Evolutionary conservation across 2,329 filamentous ascomycete species (phyloP), one percentile per base, ranked within the genome.

Genomic region (Trichoderma afroharzianum): DNA sequence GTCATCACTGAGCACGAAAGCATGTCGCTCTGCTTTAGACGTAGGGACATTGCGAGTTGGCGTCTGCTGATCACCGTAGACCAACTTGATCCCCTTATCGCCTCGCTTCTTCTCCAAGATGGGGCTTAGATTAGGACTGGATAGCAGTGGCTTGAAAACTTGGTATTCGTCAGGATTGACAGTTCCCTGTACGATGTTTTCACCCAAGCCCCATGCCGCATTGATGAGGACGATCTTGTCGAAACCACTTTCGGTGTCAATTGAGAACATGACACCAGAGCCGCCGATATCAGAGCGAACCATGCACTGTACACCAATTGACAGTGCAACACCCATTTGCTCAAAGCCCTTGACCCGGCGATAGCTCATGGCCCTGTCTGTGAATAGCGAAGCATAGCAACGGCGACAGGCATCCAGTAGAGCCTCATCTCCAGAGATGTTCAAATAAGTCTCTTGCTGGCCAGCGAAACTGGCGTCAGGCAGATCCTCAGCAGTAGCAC

Each of bases 181-280:
- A 0, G 78, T 76, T 4, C 81, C 81, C 71, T 81, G 80, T 2
- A 82, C 80, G 7, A 82, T 73, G 55, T 81, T 82, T 73, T 82
- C 81, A 6, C 81, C 81, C 9, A 83, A 77, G 2, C 80, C 81
- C 81, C 80, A 82, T 6, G 73, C 72, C 15, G 72, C 55, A 64
- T 81, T 82, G 75, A 82, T 82, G 61, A 82, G 75, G n/a, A 82
- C 78, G 18, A 81, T 74, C 71, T 80, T 80, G 72, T 82, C 78
- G 47, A 81, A 82, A 6, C 80, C 81, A 32, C 78, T 81, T 71
- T 82, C 80, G 2, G 81, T 82, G 71, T 83, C 80, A 28, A 82
- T 79, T 39, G 80, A 80, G 74, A 82, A 82, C 80, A 83, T 82
- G 59, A 82, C 80, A 21, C 81, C 81, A 8, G 80, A 79, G 11